A percentile compares a stretch with the other conserved stretches of the same genome.
Evolutionary conservation across 163 green algal genomes (phyloP).

Genomic region (Chlorella variabilis): DNA sequence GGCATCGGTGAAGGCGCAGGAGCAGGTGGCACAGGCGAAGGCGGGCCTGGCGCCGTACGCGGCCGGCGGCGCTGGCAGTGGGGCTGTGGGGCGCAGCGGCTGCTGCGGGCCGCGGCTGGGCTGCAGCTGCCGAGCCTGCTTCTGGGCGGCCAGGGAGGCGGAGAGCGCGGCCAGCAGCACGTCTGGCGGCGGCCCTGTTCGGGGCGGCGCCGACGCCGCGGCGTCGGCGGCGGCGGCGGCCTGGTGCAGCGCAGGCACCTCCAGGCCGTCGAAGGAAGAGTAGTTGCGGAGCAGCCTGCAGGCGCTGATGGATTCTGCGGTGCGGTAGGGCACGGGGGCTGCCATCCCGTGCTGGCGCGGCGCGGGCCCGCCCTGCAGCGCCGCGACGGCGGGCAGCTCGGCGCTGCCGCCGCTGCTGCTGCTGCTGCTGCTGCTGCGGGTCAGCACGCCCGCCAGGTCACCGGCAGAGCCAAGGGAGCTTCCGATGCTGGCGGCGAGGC

Average conservation of each 20-base stretch:
- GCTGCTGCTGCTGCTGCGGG: neutral
- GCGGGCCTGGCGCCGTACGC: neutral
- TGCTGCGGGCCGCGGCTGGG: neutral
- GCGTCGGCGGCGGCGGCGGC: neutral
- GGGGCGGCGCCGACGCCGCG: neutral
- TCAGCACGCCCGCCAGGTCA: neutral
- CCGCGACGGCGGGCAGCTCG: too few species aligned
- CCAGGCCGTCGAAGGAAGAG: neutral
- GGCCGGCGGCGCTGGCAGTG: too few species aligned
- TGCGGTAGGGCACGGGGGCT: neutral
- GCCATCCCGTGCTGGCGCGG: neutral
- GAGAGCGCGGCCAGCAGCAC: constrained; percentile 13
- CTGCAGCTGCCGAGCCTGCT: neutral
- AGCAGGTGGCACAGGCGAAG: constrained; percentile 17
- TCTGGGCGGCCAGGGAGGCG: neutral
- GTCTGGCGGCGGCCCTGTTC: neutral
- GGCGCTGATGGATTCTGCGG: neutral
- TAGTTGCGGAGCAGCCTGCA: neutral
- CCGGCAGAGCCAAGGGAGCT: too few species aligned
- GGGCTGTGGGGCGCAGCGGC: neutral
- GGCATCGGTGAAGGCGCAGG: neutral
- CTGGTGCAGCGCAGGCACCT: neutral
- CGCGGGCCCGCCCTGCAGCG: too few species aligned
- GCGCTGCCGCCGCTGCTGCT: neutral
- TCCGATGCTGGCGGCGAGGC: too few species aligned